A percentile compares a stretch with the other conserved stretches of the same genome.
phyloP scores from a whole-genome alignment of 495 filamentous ascomycete species.

The Chlorociboria aeruginascens region DNA sequence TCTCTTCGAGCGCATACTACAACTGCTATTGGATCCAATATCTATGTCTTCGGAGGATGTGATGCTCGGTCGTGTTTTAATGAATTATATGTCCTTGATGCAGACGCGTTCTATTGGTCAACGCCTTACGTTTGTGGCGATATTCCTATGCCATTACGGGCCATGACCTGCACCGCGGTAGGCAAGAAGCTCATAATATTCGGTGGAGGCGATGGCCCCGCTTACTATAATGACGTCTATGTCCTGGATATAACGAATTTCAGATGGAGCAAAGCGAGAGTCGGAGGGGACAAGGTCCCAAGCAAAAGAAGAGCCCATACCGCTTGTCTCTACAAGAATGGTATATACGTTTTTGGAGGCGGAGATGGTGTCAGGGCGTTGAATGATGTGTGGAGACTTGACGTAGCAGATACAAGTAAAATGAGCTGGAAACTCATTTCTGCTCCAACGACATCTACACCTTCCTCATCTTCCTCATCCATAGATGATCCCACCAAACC shows the following conservation, averaged over 20 bases:
- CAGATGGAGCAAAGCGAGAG: conserved; percentile 43
- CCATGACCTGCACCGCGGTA: conserved; percentile 56
- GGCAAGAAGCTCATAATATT: conserved; percentile 55
- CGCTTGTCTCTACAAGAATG: conserved; percentile 52
- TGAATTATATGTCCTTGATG: conserved; percentile 51
- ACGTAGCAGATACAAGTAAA: conserved; percentile 48
- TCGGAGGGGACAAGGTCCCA: conserved; percentile 33
- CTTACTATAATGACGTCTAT: conserved; percentile 59
- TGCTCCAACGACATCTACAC: conserved; percentile 17
- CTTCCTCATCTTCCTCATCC: not conserved
- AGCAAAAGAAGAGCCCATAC: conserved; percentile 50
- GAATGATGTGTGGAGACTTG: conserved; percentile 56
- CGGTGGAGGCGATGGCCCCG: conserved; percentile 52
- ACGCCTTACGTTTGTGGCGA: conserved; percentile 46
- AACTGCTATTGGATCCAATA: conserved; percentile 45
- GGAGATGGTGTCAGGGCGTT: conserved; percentile 52
- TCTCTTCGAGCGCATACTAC: conserved; percentile 51
- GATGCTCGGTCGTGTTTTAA: conserved; percentile 52
- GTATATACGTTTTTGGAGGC: conserved; percentile 56
- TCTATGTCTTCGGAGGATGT: conserved; percentile 57
- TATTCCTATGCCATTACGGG: conserved; percentile 46
- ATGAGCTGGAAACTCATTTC: conserved; percentile 52
- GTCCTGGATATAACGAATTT: conserved; percentile 54
- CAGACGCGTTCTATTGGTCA: conserved; percentile 53
- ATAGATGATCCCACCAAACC: conserved; percentile 27